These are phyloP conservation scores for Spizellomyces sp. DNA, from an alignment of 192 early-diverging fungal species.

Conservation along the genomic window DNA sequence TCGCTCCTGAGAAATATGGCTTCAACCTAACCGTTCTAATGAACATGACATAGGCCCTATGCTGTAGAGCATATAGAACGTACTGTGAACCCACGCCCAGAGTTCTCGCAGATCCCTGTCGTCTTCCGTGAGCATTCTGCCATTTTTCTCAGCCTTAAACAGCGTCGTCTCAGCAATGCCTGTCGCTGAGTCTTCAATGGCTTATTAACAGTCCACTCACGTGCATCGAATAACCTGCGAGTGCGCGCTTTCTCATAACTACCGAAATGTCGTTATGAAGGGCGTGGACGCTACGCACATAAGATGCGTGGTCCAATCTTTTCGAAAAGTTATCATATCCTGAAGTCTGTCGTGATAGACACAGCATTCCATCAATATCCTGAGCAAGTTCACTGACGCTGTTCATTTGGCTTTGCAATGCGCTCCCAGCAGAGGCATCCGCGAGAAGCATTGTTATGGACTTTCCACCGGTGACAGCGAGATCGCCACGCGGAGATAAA, in stretches of 20 bases:
- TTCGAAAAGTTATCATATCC: too few relatives aligned
- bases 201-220: constrained; percentile 32
- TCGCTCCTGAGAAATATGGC: too few relatives aligned
- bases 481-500: constrained; percentile 20
- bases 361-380: too few relatives aligned
- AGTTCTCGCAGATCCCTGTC: constrained; percentile 23
- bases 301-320: background rate
- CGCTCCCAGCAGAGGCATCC: background rate
- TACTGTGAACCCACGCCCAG: constrained; percentile 26
- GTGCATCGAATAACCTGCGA: constrained; percentile 77
- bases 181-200: too few relatives aligned
- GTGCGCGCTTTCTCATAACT: constrained; percentile 76
- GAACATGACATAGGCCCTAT: too few relatives aligned
- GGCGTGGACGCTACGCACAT: background rate
- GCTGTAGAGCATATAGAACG: background rate
- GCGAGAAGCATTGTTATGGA: constrained; percentile 7
- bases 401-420: too few relatives aligned
- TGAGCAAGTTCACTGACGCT: too few relatives aligned
- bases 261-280: constrained; percentile 70
- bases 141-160: constrained; percentile 16
- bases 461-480: background rate
- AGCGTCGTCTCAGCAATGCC: background rate
- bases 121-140: constrained; percentile 6
- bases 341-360: background rate
- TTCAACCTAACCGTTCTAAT: too few relatives aligned